Evolutionary conservation across 2,329 filamentous ascomycete species (phyloP), one percentile per base, ranked within the genome.

Genomic region (Pseudopyricularia cyperi): DNA sequence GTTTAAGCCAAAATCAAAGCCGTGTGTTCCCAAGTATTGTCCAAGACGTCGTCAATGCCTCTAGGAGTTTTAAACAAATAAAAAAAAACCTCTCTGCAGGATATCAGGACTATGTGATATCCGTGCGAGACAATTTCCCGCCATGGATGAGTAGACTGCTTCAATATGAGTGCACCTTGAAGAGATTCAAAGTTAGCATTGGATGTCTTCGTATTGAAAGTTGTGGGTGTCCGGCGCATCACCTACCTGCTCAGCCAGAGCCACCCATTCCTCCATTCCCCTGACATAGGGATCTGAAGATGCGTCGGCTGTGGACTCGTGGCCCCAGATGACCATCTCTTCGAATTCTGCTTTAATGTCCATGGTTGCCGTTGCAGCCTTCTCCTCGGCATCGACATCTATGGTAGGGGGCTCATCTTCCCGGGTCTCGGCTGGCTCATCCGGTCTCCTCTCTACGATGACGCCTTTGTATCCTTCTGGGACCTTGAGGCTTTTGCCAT

Each of bases 301-400:
- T 1, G 73, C 72, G 54, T 84, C 80, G 6, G 81, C 81, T 49
- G 79, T 59, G 1, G 69, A 66, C 58, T 93, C 89, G 64, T 95
- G 89, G 0, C 79, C 83, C 90, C 90, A 97, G n/a, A 95, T 75
- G 3, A 88, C 68, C 50, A 95, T 65, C 52, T 85, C 74, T 7
- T 89, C 80, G 62, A 96, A 96, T 15, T 73, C 73, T 1, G 80
- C 82, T 19, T 82, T 72, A 44, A 79, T 71, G 50, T 85, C 75
- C 58, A 91, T 68, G 9, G 80, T 76, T 1, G 77, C 72, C 24
- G 77, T 71, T 12, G 70, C 64, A 7, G 62, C 60, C 39, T 69
- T 61, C 15, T 71, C 69, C 2, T 73, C 71, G 3, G 65, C 65
- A 8, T 71, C 69, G 3, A 62, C 60, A 6, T 65, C 62, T 17